These are phyloP conservation scores for Cyberlindnera mississippiensis DNA, from an alignment of 805 yeast genomes.

Conservation along the genomic window DNA sequence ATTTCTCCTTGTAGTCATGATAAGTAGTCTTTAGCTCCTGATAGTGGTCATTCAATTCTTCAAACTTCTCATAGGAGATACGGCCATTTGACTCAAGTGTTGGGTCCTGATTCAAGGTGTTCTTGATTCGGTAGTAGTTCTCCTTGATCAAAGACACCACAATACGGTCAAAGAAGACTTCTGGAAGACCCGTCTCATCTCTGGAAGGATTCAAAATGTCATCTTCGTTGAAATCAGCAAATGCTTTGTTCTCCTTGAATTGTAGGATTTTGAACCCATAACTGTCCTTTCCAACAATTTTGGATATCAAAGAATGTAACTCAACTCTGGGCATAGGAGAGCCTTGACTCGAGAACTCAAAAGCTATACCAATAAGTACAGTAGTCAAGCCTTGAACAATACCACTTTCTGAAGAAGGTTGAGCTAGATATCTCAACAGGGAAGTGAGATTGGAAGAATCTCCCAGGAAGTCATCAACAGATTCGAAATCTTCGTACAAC, in stretches of 20 bases:
- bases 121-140: constrained; percentile 60
- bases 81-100: constrained; percentile 62
- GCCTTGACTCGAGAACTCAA: constrained; percentile 69
- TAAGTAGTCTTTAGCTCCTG: constrained; percentile 36
- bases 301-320: constrained; percentile 57
- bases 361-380: constrained; percentile 67
- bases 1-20: constrained; percentile 29
- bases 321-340: constrained; percentile 56
- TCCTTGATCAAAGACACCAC: constrained; percentile 68
- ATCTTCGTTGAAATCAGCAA: constrained; percentile 54
- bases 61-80: constrained; percentile 53
- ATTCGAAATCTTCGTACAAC: constrained; percentile 72
- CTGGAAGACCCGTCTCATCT: constrained; percentile 86
- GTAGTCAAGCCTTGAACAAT: constrained; percentile 72
- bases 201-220: constrained; percentile 46
- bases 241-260: constrained; percentile 55
- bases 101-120: constrained; percentile 74
- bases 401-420: constrained; percentile 45
- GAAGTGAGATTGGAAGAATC: constrained; percentile 67
- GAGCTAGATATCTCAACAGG: constrained; percentile 60
- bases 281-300: constrained; percentile 76
- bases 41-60: constrained; percentile 29
- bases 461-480: constrained; percentile 69
- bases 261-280: constrained; percentile 70
- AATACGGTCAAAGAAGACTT: constrained; percentile 62